Percentiles rank a stretch among this genome's conserved stretches.
Conservation (phyloP, 73 alveolate species). For the Paramecium biaurelia region DNA sequence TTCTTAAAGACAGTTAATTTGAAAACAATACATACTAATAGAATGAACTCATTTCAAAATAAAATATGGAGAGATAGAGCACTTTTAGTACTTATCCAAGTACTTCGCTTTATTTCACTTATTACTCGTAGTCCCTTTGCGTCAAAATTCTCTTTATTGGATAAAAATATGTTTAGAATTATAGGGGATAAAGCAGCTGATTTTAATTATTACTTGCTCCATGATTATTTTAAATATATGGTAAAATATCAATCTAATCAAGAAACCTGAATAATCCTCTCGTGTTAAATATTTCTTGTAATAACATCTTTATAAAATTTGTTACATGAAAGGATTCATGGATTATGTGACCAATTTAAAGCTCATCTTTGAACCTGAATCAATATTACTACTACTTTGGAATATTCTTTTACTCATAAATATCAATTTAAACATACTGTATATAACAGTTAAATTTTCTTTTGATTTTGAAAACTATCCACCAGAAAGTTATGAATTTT, state of each 20-base stretch:
- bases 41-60: conserved; percentile 22
- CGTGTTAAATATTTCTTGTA: background rate
- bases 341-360: background rate
- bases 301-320: background rate
- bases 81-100: background rate
- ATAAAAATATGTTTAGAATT: conserved; percentile 29
- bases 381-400: background rate
- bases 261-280: conserved; percentile 14
- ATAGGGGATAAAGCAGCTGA: conserved; percentile 42
- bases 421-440: background rate
- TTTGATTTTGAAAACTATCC: background rate
- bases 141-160: background rate
- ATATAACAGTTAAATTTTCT: conserved; percentile 26
- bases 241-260: background rate
- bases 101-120: background rate
- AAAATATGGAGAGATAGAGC: background rate
- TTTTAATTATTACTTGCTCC: background rate
- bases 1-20: background rate
- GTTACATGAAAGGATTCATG: background rate
- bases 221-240: conserved; percentile 17
- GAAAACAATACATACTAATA: background rate
- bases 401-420: background rate
- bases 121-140: conserved; percentile 1
- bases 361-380: background rate
- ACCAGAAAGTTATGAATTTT: background rate